Base-by-base conservation (phyloP, 192 early-diverging fungal species). In the Blastocladiella britannica region DNA sequence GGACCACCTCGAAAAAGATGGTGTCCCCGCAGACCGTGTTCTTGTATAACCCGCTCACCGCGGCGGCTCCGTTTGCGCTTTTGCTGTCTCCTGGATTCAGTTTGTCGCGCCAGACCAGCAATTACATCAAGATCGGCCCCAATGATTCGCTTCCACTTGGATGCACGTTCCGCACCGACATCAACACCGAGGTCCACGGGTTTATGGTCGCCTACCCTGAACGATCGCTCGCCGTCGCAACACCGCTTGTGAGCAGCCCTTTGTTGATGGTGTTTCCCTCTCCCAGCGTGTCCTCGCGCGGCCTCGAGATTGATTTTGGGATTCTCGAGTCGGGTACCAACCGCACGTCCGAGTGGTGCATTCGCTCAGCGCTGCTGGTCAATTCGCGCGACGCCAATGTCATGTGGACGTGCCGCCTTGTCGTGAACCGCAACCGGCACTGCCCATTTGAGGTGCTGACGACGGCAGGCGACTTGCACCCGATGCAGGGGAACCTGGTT, bases 231-330 rank as follows among this genome's bases (percentile, higher is more conserved):
- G 15, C 37, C 15, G n/a, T 47, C 4, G 37, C 37, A 9, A 47
- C n/a, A 20, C 37, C 37, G 37, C 37, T 47, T 20, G 37, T 47
- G 15, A 47, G 15, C 2, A 20, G 37, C 37, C 37, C 37, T 4
- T 20, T 47, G 9, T 20, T 47, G 3, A 20, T 20, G 15, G 37
- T 47, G 37, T 47, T 47, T 4, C 37, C 37, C 15, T 20, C 37
- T 9, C 37, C 37, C 0, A 20, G 15, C 22, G 18, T 53, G 27
- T 54, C 53, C 43, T 70, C 75, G 2, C 57, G 69, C 25, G 67
- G 67, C 20, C 59, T 80, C 2, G 29, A 72, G 3, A 26, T 80
- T 12, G 78, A 80, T 53, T 80, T 80, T 62, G 78, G 78, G 4
- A 53, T 53, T 5, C 31, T 78, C 29, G 78, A 80, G 58, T 55